Conservation (phyloP, 306 rosid species). For the Trifolium repens region DNA sequence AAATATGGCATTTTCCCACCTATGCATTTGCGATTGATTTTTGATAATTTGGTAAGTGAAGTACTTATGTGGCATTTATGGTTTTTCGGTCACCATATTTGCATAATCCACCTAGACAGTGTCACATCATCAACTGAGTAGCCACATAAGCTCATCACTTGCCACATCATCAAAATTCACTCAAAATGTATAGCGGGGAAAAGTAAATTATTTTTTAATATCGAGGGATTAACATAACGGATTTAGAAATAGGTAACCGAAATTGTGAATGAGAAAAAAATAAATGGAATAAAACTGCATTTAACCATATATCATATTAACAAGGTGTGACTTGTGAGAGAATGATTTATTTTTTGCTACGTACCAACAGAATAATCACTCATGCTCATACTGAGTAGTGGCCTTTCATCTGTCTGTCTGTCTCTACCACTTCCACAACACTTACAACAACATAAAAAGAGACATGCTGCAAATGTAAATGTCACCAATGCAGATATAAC, state of each 20-base stretch:
- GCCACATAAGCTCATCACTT: too few species aligned
- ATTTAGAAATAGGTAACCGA: neutral
- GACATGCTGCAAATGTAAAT: conserved; percentile 57
- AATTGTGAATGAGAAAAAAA: neutral
- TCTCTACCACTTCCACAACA: conserved; percentile 47
- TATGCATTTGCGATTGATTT: neutral
- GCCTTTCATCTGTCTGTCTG: conserved; percentile 75
- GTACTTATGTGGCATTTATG: neutral
- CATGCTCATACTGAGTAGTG: conserved; percentile 80
- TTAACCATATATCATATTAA: conserved; percentile 4
- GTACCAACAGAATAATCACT: conserved; percentile 72
- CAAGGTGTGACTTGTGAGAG: neutral
- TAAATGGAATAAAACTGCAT: neutral
- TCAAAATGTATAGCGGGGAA: neutral
- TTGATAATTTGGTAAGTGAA: neutral
- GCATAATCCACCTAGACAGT: neutral
- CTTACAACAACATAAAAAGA: conserved; percentile 61
- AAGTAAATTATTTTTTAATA: neutral
- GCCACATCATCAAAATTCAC: too few species aligned
- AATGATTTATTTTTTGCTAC: conserved; percentile 11
- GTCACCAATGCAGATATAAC: conserved; percentile 65
- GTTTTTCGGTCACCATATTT: neutral
- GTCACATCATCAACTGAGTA: neutral
- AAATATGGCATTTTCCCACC: neutral
- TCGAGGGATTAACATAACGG: neutral